Percentiles rank a stretch among this genome's conserved stretches.
Conservation (phyloP, 225 moss, liverwort and hornwort genomes). For the Straminergon stramineum region DNA sequence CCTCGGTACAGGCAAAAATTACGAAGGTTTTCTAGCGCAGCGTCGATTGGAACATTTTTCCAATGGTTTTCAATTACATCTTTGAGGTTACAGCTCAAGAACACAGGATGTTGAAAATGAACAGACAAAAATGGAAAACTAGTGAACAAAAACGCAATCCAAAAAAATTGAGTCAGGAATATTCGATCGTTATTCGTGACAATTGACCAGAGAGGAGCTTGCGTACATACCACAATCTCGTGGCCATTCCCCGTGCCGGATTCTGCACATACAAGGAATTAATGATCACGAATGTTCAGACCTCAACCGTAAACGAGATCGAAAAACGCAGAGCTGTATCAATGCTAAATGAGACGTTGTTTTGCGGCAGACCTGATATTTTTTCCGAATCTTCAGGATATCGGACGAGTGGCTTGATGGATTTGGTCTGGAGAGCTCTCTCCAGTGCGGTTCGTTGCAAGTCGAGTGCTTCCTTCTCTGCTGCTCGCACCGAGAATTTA, state of each 20-base stretch:
- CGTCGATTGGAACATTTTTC: neutral
- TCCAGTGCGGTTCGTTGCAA: constrained; percentile 70
- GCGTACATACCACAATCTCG: constrained; percentile 63
- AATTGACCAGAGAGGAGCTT: neutral
- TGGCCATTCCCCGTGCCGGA: constrained; percentile 65
- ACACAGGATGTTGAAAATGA: neutral
- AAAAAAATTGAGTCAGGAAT: neutral
- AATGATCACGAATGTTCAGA: neutral
- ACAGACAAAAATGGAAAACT: no score
- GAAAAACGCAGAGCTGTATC: neutral
- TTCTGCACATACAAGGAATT: constrained; percentile 30
- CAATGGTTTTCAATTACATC: neutral
- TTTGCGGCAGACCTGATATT: constrained; percentile 34
- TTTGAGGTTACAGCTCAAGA: neutral
- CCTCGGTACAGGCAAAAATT: neutral
- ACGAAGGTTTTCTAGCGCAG: neutral
- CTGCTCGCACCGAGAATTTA: constrained; percentile 61
- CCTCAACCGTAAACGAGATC: neutral
- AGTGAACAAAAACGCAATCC: neutral
- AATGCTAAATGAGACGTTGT: neutral
- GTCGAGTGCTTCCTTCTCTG: constrained; percentile 75
- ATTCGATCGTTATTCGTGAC: neutral
- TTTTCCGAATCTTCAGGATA: constrained; percentile 43
- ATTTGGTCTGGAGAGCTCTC: constrained; percentile 51
- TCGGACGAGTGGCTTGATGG: constrained; percentile 20